Evolutionary conservation across 768 basidiomycete genomes (phyloP).

Genomic region (Dioszegia aurantiaca): DNA sequence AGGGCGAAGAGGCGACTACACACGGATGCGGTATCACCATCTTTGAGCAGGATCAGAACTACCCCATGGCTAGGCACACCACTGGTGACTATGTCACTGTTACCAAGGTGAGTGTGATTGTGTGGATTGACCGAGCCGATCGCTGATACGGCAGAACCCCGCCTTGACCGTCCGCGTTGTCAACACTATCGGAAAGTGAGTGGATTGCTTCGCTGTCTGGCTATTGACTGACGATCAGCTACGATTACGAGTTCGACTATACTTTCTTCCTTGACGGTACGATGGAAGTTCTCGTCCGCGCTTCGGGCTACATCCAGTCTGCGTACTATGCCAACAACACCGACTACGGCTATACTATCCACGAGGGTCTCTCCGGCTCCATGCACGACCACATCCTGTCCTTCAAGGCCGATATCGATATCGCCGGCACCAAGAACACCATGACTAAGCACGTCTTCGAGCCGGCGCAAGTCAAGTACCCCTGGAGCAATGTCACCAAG

Average conservation of each 20-base stretch:
- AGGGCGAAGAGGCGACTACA: constrained; percentile 55
- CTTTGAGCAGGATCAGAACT: constrained; percentile 63
- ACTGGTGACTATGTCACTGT: constrained; percentile 30
- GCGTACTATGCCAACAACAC: constrained; percentile 60
- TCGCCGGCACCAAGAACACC: constrained; percentile 63
- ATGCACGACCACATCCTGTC: constrained; percentile 69
- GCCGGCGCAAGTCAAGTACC: constrained; percentile 58
- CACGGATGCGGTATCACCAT: constrained; percentile 63
- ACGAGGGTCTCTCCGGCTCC: constrained; percentile 63
- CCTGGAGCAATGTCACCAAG: constrained; percentile 58
- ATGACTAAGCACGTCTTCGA: constrained; percentile 58
- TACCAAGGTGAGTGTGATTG: not conserved
- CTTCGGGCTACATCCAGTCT: constrained; percentile 68
- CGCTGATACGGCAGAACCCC: constrained; percentile 15
- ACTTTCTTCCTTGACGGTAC: constrained; percentile 67
- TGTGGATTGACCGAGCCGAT: not conserved
- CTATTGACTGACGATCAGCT: constrained; percentile 56
- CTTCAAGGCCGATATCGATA: constrained; percentile 65
- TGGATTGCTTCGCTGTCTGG: constrained; percentile 14
- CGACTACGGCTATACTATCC: constrained; percentile 61
- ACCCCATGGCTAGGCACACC: constrained; percentile 62
- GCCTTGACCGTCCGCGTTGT: constrained; percentile 28
- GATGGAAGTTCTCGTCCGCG: constrained; percentile 64
- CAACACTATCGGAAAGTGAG: constrained; percentile 45
- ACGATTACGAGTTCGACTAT: constrained; percentile 61